Conservation (phyloP, 1,284 basidiomycete genomes). For the Moesziomyces sp. region DNA sequence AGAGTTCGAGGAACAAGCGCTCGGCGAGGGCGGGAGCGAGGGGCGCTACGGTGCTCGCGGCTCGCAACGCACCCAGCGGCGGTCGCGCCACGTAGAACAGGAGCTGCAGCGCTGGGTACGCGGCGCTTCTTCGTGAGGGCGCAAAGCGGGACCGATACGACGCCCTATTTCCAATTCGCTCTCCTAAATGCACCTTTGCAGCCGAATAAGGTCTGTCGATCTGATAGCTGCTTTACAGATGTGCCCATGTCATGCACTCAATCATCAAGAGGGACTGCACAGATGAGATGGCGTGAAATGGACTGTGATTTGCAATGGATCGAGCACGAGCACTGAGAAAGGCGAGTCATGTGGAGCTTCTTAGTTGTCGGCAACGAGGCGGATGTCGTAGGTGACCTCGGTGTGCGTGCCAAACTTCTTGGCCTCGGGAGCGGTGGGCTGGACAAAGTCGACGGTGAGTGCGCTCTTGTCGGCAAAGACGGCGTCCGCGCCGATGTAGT, state of each 20-base stretch:
- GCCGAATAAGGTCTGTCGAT: background rate
- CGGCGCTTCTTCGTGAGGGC: slow-evolving; percentile 13
- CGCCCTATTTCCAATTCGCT: too few relatives aligned
- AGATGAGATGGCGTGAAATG: too few relatives aligned
- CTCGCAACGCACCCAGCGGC: slow-evolving; percentile 21
- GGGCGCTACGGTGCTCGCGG: background rate
- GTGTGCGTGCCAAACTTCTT: slow-evolving; percentile 27
- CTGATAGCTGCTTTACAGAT: too few relatives aligned
- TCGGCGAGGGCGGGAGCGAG: slow-evolving; percentile 1
- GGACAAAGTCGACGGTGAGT: slow-evolving; percentile 63
- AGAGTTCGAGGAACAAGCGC: slow-evolving; percentile 1
- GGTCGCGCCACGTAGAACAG: slow-evolving; percentile 43
- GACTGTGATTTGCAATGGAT: too few relatives aligned
- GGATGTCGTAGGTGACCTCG: slow-evolving; percentile 61
- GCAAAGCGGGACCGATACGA: too few relatives aligned
- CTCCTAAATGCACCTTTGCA: background rate
- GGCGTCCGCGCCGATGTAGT: slow-evolving; percentile 68
- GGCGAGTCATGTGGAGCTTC: too few relatives aligned
- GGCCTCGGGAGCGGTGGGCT: slow-evolving; percentile 34
- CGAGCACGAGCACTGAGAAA: too few relatives aligned
- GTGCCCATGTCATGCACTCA: too few relatives aligned
- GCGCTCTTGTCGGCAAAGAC: slow-evolving; percentile 69
- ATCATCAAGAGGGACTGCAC: too few relatives aligned
- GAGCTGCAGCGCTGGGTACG: slow-evolving; percentile 42
- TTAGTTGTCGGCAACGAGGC: slow-evolving; percentile 42